A percentile compares a stretch with the other conserved stretches of the same genome.
These are phyloP conservation scores for Vicia faba DNA, from an alignment of 306 rosid species.

Conservation along the genomic window DNA sequence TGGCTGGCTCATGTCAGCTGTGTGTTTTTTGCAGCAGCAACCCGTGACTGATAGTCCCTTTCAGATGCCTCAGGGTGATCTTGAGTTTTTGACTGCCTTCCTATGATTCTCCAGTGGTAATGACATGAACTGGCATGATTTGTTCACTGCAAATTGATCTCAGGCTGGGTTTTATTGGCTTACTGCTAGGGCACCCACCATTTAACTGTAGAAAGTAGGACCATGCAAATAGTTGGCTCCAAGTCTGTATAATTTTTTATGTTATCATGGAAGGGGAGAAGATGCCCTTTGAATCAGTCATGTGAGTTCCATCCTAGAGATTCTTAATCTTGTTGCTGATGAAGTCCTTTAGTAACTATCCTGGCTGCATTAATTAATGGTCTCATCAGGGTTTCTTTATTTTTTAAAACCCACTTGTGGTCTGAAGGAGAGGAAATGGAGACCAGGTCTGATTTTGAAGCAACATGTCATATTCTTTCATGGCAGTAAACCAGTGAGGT, in stretches of 20 bases:
- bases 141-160: not conserved
- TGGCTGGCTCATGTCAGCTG: not conserved
- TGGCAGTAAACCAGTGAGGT: not conserved
- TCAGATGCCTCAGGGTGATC: not conserved
- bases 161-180: not conserved
- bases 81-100: not conserved
- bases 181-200: not conserved
- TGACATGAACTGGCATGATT: not conserved
- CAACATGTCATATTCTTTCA: not conserved
- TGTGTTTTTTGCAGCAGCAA: not conserved
- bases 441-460: not conserved
- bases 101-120: not conserved
- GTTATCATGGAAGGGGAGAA: not conserved
- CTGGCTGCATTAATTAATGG: not conserved
- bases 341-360: not conserved
- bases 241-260: not conserved
- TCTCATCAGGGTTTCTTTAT: slow-evolving; percentile 1
- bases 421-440: not conserved
- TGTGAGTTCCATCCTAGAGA: not conserved
- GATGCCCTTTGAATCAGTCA: not conserved
- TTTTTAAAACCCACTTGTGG: not conserved
- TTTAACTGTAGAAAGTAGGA: not conserved
- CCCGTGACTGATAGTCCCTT: not conserved
- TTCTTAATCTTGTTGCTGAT: not conserved
- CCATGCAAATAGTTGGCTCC: not conserved